Conservation (phyloP, 2,329 filamentous ascomycete species). For the Dryadomyces sulphureus region DNA sequence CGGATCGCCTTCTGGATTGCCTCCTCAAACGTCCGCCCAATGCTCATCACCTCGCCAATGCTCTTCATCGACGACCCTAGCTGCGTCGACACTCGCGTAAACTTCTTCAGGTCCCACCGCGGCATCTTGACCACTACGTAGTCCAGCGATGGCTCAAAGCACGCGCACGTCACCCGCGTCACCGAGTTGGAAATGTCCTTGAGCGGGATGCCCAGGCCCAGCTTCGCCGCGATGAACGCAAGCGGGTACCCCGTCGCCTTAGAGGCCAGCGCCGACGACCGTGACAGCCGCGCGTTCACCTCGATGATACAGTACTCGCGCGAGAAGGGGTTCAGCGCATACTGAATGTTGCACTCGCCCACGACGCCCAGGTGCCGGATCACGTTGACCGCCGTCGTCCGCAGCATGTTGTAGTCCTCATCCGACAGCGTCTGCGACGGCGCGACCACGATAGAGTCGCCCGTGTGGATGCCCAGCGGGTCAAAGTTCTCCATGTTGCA, state of each 20-base stretch:
- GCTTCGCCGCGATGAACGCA: constrained; percentile 91
- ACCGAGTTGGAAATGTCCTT: constrained; percentile 96
- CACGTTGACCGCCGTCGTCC: constrained; percentile 91
- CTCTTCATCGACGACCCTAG: constrained; percentile 99
- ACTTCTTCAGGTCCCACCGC: constrained; percentile 98
- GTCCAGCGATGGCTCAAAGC: constrained; percentile 95
- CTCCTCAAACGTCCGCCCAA: constrained; percentile 92
- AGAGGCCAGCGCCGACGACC: constrained; percentile 88
- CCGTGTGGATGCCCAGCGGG: constrained; percentile 92
- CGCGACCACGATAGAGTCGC: constrained; percentile 95
- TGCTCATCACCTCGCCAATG: constrained; percentile 98
- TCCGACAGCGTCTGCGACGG: constrained; percentile 94
- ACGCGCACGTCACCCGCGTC: constrained; percentile 88
- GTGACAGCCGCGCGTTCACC: constrained; percentile 89
- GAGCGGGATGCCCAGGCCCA: constrained; percentile 84
- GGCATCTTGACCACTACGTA: constrained; percentile 99
- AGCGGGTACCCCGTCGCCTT: constrained; percentile 95
- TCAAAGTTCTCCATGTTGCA: constrained; percentile 99
- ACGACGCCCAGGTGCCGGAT: constrained; percentile 95
- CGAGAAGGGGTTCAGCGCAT: constrained; percentile 88
- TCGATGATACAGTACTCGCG: constrained; percentile 98
- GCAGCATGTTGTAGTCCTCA: constrained; percentile 98
- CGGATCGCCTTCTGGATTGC: constrained; percentile 97
- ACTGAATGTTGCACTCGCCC: constrained; percentile 98
- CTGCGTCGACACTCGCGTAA: constrained; percentile 88